phyloP scores from a whole-genome alignment of 768 basidiomycete genomes.

The Panellus pusillus region DNA sequence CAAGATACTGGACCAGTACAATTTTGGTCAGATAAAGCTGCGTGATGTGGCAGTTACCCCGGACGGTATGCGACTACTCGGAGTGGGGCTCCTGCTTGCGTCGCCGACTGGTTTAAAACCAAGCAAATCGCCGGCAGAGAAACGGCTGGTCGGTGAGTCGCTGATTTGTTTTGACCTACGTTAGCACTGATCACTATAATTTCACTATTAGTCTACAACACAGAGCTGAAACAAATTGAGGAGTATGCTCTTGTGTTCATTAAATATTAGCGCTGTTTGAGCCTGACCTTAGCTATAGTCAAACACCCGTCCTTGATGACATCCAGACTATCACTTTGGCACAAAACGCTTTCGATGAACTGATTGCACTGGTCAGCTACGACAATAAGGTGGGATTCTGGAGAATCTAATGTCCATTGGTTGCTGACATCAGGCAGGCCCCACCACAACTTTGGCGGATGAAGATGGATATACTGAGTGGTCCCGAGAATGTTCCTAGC shows the following conservation, averaged over 20 bases:
- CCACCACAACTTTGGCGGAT: constrained; percentile 81
- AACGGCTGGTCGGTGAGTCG: constrained; percentile 64
- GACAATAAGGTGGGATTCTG: constrained; percentile 59
- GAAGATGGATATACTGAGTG: constrained; percentile 62
- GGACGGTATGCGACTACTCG: constrained; percentile 60
- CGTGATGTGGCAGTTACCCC: constrained; percentile 73
- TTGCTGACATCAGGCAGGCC: constrained; percentile 46
- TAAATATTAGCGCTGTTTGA: constrained; percentile 8
- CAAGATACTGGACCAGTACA: constrained; percentile 55
- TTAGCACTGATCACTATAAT: background rate
- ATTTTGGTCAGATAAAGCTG: constrained; percentile 61
- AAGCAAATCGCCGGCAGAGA: constrained; percentile 68
- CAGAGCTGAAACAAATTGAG: constrained; percentile 63
- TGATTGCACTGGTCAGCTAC: constrained; percentile 68
- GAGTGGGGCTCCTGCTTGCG: constrained; percentile 65
- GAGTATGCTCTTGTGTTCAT: constrained; percentile 40
- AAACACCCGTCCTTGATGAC: constrained; percentile 72
- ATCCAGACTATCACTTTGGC: constrained; percentile 70
- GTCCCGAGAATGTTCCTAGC: constrained; percentile 39
- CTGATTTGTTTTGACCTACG: background rate
- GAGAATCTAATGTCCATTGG: background rate
- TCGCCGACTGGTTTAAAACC: constrained; percentile 66
- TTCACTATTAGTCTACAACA: constrained; percentile 66
- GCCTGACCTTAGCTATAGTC: constrained; percentile 39
- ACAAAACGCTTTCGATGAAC: constrained; percentile 44